Evolutionary conservation across 257 asterid species (phyloP).

Genomic region (Solanum peruvianum): DNA sequence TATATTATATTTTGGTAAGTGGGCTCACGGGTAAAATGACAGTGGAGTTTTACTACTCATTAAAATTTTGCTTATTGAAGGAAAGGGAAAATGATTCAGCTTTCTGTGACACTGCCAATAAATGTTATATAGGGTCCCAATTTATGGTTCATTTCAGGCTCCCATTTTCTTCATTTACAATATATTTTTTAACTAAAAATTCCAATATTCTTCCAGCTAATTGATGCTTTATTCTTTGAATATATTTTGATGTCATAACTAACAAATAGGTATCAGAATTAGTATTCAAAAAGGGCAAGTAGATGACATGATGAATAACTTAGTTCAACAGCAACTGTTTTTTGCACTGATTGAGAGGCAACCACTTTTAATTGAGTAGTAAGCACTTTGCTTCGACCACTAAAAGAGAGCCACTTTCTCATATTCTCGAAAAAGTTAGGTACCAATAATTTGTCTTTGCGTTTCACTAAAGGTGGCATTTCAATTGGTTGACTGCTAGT

Average conservation of each 20-base stretch:
- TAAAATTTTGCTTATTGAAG: not conserved
- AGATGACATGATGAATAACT: not conserved
- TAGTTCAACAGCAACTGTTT: not conserved
- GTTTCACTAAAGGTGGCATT: not conserved
- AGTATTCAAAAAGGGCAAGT: not conserved
- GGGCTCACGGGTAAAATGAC: not conserved
- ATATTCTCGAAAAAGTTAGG: not conserved
- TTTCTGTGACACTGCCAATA: not conserved
- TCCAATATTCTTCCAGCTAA: not conserved
- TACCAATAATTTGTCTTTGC: not conserved
- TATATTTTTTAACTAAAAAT: not conserved
- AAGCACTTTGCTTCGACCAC: not conserved
- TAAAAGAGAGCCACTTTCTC: not conserved
- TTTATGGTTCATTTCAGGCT: not conserved
- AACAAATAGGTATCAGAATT: not conserved
- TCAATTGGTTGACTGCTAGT: not conserved
- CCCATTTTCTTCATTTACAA: not conserved
- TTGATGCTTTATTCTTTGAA: not conserved
- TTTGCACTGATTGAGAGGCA: slow-evolving; percentile 1
- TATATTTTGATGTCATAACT: not conserved
- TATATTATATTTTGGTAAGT: not conserved
- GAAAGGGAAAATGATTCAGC: not conserved
- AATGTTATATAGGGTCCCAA: not conserved
- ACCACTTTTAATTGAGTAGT: not conserved
- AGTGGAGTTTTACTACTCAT: not conserved